Conservation (phyloP, 805 yeast genomes). For the Candida namnaoensis region DNA sequence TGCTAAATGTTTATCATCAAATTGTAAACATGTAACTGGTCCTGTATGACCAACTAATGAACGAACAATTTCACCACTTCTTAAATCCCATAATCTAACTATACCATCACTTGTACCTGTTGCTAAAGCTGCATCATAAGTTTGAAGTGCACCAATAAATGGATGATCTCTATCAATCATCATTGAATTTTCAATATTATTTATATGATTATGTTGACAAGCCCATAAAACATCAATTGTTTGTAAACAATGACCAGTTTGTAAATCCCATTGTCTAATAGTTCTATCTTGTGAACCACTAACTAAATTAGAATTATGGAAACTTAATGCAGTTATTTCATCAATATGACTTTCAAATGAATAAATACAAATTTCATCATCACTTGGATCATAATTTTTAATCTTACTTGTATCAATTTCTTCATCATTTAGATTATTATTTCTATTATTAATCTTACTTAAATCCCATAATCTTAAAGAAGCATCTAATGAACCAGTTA, state of each 20-base stretch:
- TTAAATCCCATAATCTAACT: conserved; percentile 68
- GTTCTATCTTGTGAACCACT: conserved; percentile 69
- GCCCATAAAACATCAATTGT: conserved; percentile 66
- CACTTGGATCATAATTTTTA: conserved; percentile 7
- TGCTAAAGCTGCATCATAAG: conserved; percentile 69
- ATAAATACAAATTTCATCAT: conserved; percentile 25
- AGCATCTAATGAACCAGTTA: conserved; percentile 58
- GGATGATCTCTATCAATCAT: conserved; percentile 19
- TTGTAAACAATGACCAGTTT: conserved; percentile 57
- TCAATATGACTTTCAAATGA: conserved; percentile 60
- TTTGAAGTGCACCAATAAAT: conserved; percentile 59
- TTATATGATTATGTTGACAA: conserved; percentile 20
- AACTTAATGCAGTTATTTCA: conserved; percentile 54
- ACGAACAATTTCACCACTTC: conserved; percentile 59
- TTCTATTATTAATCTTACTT: conserved; percentile 14
- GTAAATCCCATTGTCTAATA: conserved; percentile 68
- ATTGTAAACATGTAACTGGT: conserved; percentile 58
- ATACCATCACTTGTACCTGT: conserved; percentile 73
- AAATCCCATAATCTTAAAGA: conserved; percentile 55
- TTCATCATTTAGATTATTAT: conserved; percentile 5
- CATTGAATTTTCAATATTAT: conserved; percentile 5
- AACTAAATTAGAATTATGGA: conserved; percentile 43
- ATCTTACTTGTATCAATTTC: conserved; percentile 4
- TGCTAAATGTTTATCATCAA: conserved; percentile 54
- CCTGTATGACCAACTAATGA: conserved; percentile 61